Conservation (phyloP, 1,284 basidiomycete species). For the Irpex rosettiformis region DNA sequence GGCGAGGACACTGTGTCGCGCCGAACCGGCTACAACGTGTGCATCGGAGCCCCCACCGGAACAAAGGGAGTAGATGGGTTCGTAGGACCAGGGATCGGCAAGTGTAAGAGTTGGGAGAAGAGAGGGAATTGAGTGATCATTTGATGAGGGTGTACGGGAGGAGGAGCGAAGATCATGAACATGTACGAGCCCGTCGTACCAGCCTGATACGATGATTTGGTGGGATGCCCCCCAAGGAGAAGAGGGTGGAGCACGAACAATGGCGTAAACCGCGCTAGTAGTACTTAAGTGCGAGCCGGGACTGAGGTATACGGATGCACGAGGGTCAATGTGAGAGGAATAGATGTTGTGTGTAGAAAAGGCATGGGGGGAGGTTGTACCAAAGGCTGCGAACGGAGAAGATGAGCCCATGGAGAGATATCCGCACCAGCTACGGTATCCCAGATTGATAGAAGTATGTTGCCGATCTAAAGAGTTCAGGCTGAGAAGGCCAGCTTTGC, state of each 20-base stretch:
- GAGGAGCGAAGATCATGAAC: conserved; percentile 68
- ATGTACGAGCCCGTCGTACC: conserved; percentile 71
- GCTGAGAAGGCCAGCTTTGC: conserved; percentile 42
- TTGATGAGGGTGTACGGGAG: conserved; percentile 15
- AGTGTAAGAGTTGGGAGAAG: conserved; percentile 57
- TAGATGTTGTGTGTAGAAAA: conserved; percentile 53
- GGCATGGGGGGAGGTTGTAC: conserved; percentile 56
- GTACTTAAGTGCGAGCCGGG: conserved; percentile 28
- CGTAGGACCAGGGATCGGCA: conserved; percentile 61
- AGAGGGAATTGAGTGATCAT: conserved; percentile 19
- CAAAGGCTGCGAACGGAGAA: conserved; percentile 62
- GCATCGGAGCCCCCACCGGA: conserved; percentile 63
- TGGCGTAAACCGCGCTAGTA: conserved; percentile 66
- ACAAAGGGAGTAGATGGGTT: conserved; percentile 70
- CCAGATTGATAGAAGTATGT: conserved; percentile 38
- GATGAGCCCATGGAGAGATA: conserved; percentile 48
- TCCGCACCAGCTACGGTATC: conserved; percentile 56
- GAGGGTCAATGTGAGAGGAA: conserved; percentile 39
- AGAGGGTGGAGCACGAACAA: conserved; percentile 52
- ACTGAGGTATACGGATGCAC: conserved; percentile 47
- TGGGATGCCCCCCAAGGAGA: conserved; percentile 66
- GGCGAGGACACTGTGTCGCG: conserved; percentile 68
- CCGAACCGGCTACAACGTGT: conserved; percentile 68
- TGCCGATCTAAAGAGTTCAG: conserved; percentile 20
- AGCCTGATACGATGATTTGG: conserved; percentile 72